A percentile compares a stretch with the other conserved stretches of the same genome.
Evolutionary conservation across 352 stramenopile genomes (phyloP).

Genomic region (Hyaloperonospora brassicae): DNA sequence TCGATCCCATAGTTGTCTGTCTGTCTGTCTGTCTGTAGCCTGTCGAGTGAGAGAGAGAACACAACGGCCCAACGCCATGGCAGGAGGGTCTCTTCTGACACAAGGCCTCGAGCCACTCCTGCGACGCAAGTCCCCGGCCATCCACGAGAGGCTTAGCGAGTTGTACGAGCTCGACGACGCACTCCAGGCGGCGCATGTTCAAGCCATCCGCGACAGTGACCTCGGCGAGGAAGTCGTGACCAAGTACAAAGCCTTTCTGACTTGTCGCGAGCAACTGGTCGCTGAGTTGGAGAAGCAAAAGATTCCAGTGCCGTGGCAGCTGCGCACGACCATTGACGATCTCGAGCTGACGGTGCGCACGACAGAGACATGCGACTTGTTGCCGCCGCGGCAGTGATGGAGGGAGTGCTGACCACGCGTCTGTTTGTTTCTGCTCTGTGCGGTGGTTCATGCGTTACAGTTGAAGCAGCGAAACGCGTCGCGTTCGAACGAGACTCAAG

Average conservation of each 20-base stretch:
- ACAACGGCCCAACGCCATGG: slow-evolving; percentile 13
- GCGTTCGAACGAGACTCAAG: slow-evolving; percentile 3
- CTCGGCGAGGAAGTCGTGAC: slow-evolving; percentile 53
- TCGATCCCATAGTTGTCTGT: too few species aligned
- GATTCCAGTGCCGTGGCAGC: slow-evolving; percentile 50
- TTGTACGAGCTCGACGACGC: slow-evolving; percentile 47
- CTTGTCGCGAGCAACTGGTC: slow-evolving; percentile 43
- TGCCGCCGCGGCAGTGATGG: slow-evolving; percentile 6
- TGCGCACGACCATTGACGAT: slow-evolving; percentile 73
- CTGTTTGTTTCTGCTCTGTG: too few species aligned
- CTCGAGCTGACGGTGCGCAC: slow-evolving; percentile 63
- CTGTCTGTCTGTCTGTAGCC: too few species aligned
- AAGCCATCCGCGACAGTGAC: slow-evolving; percentile 55
- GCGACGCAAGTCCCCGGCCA: slow-evolving; percentile 19
- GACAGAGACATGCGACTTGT: background rate
- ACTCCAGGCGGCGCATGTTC: slow-evolving; percentile 43
- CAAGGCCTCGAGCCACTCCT: slow-evolving; percentile 34
- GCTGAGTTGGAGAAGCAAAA: slow-evolving; percentile 32
- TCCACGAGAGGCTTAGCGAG: slow-evolving; percentile 27
- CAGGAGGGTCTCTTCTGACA: slow-evolving; percentile 36
- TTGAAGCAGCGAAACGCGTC: slow-evolving; percentile 3
- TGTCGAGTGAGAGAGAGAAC: background rate
- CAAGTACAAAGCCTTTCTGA: slow-evolving; percentile 49
- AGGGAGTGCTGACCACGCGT: too few species aligned
- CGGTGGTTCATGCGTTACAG: too few species aligned